phyloP scores from a whole-genome alignment of 2,329 filamentous ascomycete species.

The Fusarium temperatum region DNA sequence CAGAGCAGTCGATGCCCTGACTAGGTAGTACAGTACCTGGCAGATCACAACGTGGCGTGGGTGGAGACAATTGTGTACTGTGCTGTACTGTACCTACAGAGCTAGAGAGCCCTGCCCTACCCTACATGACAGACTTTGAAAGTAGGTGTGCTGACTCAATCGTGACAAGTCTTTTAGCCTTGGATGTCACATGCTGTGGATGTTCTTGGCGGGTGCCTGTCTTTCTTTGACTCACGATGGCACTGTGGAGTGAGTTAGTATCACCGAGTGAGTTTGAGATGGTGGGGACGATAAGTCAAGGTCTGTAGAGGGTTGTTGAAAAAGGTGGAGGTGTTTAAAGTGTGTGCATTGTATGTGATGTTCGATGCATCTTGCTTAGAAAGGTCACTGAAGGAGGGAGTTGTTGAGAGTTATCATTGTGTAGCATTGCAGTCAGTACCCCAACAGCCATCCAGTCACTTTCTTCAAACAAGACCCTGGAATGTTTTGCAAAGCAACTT shows the following conservation, averaged over 20 bases:
- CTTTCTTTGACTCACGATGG: background rate
- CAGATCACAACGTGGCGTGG: conserved; percentile 35
- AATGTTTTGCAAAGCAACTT: background rate
- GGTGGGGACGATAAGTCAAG: background rate
- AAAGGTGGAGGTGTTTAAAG: conserved; percentile 16
- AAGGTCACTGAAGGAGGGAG: background rate
- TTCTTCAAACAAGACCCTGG: background rate
- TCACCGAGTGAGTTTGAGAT: background rate
- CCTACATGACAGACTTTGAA: conserved; percentile 14
- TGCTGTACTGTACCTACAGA: background rate
- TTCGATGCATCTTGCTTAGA: background rate
- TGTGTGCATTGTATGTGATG: conserved; percentile 22
- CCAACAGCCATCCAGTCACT: background rate
- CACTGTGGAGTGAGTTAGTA: conserved; percentile 4
- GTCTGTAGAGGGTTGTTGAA: background rate
- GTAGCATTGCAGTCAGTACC: background rate
- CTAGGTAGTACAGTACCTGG: conserved; percentile 37
- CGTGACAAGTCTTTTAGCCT: conserved; percentile 1
- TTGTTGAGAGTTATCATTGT: background rate
- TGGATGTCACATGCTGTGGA: conserved; percentile 4
- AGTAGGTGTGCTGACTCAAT: background rate
- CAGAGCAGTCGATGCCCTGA: conserved; percentile 16
- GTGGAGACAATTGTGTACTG: conserved; percentile 1
- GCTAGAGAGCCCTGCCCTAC: conserved; percentile 10
- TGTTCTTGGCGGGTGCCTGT: background rate